A percentile compares a stretch with the other conserved stretches of the same genome.
These are phyloP conservation scores for Proliferodiscus dingleyae DNA, from an alignment of 2,329 filamentous ascomycete genomes.

Conservation along the genomic window DNA sequence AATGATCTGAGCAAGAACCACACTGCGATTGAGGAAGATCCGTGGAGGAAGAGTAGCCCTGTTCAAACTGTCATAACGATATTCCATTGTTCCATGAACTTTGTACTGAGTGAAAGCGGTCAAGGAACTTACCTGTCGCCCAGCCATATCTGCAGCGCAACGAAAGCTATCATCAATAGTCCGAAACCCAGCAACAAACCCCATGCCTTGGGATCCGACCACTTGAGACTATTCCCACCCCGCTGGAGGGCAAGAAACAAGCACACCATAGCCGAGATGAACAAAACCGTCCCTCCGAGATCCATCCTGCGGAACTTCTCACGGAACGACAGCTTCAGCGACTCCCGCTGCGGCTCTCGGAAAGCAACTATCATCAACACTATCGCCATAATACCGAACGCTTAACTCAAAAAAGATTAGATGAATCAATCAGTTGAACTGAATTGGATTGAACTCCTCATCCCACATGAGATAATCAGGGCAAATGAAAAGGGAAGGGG, in stretches of 20 bases:
- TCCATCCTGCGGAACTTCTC: slow-evolving; percentile 44
- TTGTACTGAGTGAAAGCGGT: no score
- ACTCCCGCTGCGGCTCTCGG: slow-evolving; percentile 28
- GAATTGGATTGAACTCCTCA: slow-evolving; percentile 23
- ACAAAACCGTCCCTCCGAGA: slow-evolving; percentile 36
- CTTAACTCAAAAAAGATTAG: neutral
- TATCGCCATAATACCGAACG: slow-evolving; percentile 33
- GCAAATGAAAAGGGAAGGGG: no score
- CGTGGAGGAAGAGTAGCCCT: slow-evolving; percentile 35
- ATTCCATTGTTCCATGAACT: slow-evolving; percentile 20
- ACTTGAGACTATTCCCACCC: slow-evolving; percentile 39
- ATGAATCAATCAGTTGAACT: slow-evolving; percentile 26
- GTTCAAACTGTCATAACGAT: neutral
- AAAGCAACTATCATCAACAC: slow-evolving; percentile 35
- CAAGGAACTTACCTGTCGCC: slow-evolving; percentile 38
- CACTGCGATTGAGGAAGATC: slow-evolving; percentile 31
- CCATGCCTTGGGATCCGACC: slow-evolving; percentile 37
- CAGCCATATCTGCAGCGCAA: slow-evolving; percentile 33
- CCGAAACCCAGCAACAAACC: slow-evolving; percentile 36
- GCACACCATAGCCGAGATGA: slow-evolving; percentile 38
- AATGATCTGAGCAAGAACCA: slow-evolving; percentile 12
- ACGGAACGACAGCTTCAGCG: slow-evolving; percentile 32
- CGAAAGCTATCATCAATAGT: slow-evolving; percentile 30
- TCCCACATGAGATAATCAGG: no score
- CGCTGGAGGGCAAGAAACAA: slow-evolving; percentile 42